Conservation (phyloP, 306 rosid genomes). For the Ceratonia siliqua region DNA sequence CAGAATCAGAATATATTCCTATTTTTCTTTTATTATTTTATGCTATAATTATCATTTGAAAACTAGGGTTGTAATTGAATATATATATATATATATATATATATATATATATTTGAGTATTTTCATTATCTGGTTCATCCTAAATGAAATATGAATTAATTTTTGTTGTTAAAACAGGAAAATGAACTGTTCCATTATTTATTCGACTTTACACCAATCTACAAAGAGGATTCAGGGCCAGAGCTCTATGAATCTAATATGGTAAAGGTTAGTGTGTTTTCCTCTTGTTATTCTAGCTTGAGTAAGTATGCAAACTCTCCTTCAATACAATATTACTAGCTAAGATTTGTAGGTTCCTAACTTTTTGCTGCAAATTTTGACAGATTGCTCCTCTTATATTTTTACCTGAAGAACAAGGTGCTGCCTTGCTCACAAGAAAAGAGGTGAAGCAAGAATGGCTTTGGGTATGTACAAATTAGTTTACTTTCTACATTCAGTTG, state of each 20-base stretch:
- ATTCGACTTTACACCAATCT: conserved; percentile 24
- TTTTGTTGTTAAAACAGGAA: conserved; percentile 30
- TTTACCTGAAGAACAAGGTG: conserved; percentile 27
- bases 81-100: no score
- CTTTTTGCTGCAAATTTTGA: not conserved
- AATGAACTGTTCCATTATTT: conserved; percentile 37
- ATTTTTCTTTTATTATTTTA: no score
- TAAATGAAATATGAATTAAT: not conserved
- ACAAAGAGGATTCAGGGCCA: not conserved
- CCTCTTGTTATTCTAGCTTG: not conserved
- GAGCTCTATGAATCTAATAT: conserved; percentile 35
- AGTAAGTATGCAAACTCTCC: not conserved
- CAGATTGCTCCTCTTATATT: conserved; percentile 1
- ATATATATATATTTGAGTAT: no score
- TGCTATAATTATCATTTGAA: no score
- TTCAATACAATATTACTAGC: not conserved
- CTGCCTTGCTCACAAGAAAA: not conserved
- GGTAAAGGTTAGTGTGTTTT: conserved; percentile 31
- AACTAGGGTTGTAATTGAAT: no score
- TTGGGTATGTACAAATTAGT: conserved; percentile 21
- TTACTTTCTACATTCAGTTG: not conserved
- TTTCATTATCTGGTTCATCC: no score
- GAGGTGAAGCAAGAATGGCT: conserved; percentile 33
- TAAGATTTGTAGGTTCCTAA: not conserved
- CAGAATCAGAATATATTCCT: no score